A percentile compares a stretch with the other conserved stretches of the same genome.
Conservation (phyloP, 306 rosid genomes). For the Gastrolobium villosum region DNA sequence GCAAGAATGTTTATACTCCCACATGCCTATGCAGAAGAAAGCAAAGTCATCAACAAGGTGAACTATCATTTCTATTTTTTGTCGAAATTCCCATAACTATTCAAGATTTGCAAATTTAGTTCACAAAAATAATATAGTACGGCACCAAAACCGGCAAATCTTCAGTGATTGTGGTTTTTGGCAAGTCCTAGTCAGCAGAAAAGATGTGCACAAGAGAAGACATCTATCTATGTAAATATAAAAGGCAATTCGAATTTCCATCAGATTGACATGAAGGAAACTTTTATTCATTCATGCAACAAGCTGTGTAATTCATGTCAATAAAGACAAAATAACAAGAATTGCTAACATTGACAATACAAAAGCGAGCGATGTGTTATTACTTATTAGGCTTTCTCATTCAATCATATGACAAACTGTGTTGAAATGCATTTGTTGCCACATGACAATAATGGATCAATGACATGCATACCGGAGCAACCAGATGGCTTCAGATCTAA, state of each 20-base stretch:
- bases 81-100: background rate
- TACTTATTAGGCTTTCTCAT: background rate
- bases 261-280: background rate
- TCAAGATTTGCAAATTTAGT: background rate
- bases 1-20: background rate
- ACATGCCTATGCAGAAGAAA: background rate
- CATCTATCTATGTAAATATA: slow-evolving; percentile 10
- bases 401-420: slow-evolving; percentile 24
- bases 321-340: slow-evolving; percentile 29
- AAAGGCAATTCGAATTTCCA: slow-evolving; percentile 29
- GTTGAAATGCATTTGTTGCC: background rate
- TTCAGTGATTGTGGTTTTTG: background rate
- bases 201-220: background rate
- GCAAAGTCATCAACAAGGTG: background rate
- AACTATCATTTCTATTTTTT: background rate
- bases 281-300: background rate
- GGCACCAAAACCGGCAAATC: background rate
- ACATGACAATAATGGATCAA: slow-evolving; percentile 7
- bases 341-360: slow-evolving; percentile 23
- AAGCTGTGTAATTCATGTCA: background rate
- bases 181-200: slow-evolving; percentile 15
- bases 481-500: slow-evolving; percentile 13
- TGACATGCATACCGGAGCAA: slow-evolving; percentile 29
- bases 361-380: background rate
- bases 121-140: background rate